Evolutionary conservation across 192 early-diverging fungal species (phyloP), one percentile per base, ranked within the genome.

Genomic region (Linnemannia hyalina): DNA sequence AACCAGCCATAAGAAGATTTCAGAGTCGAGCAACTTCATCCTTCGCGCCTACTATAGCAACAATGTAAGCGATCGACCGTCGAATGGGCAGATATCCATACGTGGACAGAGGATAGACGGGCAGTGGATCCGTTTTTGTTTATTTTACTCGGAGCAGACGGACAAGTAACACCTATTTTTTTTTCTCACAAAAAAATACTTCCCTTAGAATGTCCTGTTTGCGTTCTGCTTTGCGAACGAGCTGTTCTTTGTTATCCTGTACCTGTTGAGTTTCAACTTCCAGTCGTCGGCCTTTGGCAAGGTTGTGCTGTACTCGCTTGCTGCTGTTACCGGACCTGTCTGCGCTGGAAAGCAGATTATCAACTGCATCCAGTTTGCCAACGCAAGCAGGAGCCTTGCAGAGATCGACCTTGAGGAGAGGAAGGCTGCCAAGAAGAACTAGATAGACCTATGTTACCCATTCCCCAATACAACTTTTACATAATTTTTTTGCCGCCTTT

Each of bases 41-140:
- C 90, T 99, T 73, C 92, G 93, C 20, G 92, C 96, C 7, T 99
- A 99, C 88, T 99, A 99, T 88, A 96, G 94, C 47, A 95, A 97
- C 91, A 96, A 95, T 74, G 93, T 94, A 88, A 87, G 85, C 77
- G 38, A 23, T 46, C 65, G 49, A 52, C 52, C 18, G 26, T 16
- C n/a, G 6, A 44, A 32, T 65, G 11, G 60, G 3, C 26, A 22
- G 18, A 23, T 42, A 4, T 55, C 18, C 26, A 46, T 36, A 79
- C 32, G 35, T 49, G 22, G 29, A 65, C 47, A 18, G 5, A 5
- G 74, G 38, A 22, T 4, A 0, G 52, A 44, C 23, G 16, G 29
- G 11, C 6, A 54, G 9, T 23, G 11, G 40, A 10, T 6, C 29
- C n/a, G 15, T 75, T 29, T n/a, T 15, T 32, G 20, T n/a, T 40